Percentiles rank a stretch among this genome's conserved stretches.
These are phyloP conservation scores for Xylaria curta DNA, from an alignment of 495 filamentous ascomycete genomes.

Conservation along the genomic window DNA sequence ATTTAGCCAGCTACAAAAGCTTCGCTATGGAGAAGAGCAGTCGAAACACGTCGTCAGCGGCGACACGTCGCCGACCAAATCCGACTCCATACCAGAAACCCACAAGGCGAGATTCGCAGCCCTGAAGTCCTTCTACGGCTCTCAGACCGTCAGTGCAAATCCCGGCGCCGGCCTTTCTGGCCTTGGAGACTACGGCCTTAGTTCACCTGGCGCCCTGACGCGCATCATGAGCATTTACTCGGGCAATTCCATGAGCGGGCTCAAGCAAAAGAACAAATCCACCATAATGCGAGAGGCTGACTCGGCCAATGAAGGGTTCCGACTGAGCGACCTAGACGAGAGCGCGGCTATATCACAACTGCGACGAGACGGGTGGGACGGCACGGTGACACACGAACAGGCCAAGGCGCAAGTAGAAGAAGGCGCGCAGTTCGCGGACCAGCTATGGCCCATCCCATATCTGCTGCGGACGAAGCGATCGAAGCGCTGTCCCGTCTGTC, in stretches of 20 bases:
- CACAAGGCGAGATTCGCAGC: slow-evolving; percentile 58
- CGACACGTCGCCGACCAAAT: slow-evolving; percentile 28
- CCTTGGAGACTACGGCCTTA: slow-evolving; percentile 68
- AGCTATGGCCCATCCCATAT: slow-evolving; percentile 78
- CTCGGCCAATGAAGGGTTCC: slow-evolving; percentile 71
- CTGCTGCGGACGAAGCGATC: slow-evolving; percentile 89
- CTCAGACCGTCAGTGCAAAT: slow-evolving; percentile 67
- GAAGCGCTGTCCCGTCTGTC: slow-evolving; percentile 89
- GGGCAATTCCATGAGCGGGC: slow-evolving; percentile 61
- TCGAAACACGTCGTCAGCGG: slow-evolving; percentile 45
- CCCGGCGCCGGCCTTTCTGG: slow-evolving; percentile 59
- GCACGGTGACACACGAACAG: slow-evolving; percentile 46
- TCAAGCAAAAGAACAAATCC: slow-evolving; percentile 70
- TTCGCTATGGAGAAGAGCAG: slow-evolving; percentile 61
- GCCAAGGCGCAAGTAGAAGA: slow-evolving; percentile 56
- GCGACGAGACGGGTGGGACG: slow-evolving; percentile 48
- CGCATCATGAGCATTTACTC: slow-evolving; percentile 93
- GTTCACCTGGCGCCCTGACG: slow-evolving; percentile 78
- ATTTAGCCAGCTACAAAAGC: slow-evolving; percentile 73
- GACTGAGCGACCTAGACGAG: slow-evolving; percentile 56
- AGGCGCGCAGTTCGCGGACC: slow-evolving; percentile 59
- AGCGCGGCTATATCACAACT: slow-evolving; percentile 57
- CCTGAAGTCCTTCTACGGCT: slow-evolving; percentile 73
- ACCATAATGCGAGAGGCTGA: slow-evolving; percentile 80
- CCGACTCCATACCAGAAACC: slow-evolving; percentile 29